A percentile compares a stretch with the other conserved stretches of the same genome.
These are phyloP conservation scores for Leptodontidium sp. DNA, from an alignment of 2,329 filamentous ascomycete genomes.

Conservation along the genomic window DNA sequence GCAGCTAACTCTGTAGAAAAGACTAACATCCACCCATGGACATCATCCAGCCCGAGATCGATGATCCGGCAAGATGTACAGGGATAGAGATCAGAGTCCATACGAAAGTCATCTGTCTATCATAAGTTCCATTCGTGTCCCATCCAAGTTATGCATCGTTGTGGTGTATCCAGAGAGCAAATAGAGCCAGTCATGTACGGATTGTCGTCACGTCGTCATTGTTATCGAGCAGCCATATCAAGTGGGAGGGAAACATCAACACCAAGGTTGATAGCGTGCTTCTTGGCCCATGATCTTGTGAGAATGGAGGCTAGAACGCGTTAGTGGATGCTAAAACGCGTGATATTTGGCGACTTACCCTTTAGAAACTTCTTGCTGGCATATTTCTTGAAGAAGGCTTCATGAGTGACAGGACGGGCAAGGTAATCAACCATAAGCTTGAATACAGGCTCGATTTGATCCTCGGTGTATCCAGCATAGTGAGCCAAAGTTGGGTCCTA, in stretches of 20 bases:
- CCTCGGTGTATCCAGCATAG: slow-evolving; percentile 92
- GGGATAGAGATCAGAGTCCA: slow-evolving; percentile 32
- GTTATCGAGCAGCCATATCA: slow-evolving; percentile 42
- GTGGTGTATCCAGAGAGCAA: slow-evolving; percentile 45
- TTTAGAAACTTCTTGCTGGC: slow-evolving; percentile 99
- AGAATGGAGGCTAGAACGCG: slow-evolving; percentile 78
- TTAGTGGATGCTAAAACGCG: slow-evolving; percentile 37
- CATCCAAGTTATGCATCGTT: slow-evolving; percentile 47
- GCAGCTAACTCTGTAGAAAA: slow-evolving; percentile 35
- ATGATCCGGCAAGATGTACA: slow-evolving; percentile 36
- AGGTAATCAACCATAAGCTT: slow-evolving; percentile 97
- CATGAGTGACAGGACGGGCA: slow-evolving; percentile 86
- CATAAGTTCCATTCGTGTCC: slow-evolving; percentile 46
- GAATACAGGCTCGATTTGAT: slow-evolving; percentile 92
- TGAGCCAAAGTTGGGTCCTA: slow-evolving; percentile 86
- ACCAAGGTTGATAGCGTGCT: slow-evolving; percentile 67
- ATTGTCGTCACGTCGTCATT: slow-evolving; percentile 35
- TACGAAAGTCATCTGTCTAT: slow-evolving; percentile 43
- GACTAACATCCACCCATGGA: slow-evolving; percentile 30
- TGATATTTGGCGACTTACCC: slow-evolving; percentile 64
- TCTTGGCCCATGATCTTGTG: slow-evolving; percentile 92
- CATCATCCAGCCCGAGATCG: slow-evolving; percentile 34
- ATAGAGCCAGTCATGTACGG: slow-evolving; percentile 38
- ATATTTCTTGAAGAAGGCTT: slow-evolving; percentile 99
- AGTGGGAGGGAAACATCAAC: slow-evolving; percentile 51